Evolutionary conservation across 306 rosid genomes (phyloP), one percentile per base, ranked within the genome.

Genomic region (Mimosa pudica): DNA sequence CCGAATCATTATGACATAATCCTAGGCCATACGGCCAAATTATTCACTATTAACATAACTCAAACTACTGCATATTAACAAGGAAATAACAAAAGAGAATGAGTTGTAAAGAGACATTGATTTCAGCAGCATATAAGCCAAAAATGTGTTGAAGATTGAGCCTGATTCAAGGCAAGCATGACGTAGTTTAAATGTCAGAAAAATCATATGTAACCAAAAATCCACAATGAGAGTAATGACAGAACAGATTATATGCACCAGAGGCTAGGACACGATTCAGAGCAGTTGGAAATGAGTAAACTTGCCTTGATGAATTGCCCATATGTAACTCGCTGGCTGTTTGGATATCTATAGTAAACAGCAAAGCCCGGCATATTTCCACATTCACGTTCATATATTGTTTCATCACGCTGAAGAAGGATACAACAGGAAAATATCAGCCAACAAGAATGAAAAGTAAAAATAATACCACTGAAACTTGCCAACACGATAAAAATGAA

Each of bases 361-460:
- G 99, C 98, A 85, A 95, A 95, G 67, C 99, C 99, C 1, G 99
- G 99, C 99, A 90, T 95, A 88, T 95, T 95, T 86, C 99, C 98
- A 76, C 99, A 95, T 74, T 95, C 99, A 13, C 97, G 94, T 80
- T 95, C 99, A 84, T 95, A 95, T 79, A 95, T 76, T 80, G 99
- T 88, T 87, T 95, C 99, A 81, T 91, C 99, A 78, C 97, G 91
- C 99, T 95, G 97, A 42, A 75, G 79, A 82, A 71, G 30, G 60
- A 61, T 49, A 54, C 11, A 70, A 78, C 65, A 66, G 18, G 47
- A 76, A 78, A 66, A 42, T 18, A 68, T 44, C 36, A 68, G 20
- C 35, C 0, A 30, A 48, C 30, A 45, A 12, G 16, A 77, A 70
- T 12, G 18, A 49, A 32, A 33, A 77, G n/a, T 10, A 18, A 30